phyloP scores from a whole-genome alignment of 2,329 filamentous ascomycete species.

The Xylariales sp. region DNA sequence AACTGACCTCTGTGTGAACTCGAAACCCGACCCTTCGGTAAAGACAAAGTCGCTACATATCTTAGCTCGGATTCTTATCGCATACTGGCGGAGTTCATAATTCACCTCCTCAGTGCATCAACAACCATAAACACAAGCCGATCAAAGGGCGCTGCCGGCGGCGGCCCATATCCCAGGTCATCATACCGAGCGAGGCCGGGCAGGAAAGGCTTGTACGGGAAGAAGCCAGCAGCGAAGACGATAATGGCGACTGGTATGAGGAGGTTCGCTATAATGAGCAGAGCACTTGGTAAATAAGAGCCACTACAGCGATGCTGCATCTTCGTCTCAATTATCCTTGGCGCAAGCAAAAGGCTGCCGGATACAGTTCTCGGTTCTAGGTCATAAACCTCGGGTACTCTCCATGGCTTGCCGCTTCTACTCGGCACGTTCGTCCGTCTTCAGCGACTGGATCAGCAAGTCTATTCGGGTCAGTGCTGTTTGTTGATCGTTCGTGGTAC shows the following conservation, averaged over 20 bases:
- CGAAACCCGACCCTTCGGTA: slow-evolving; percentile 71
- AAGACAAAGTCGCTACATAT: slow-evolving; percentile 85
- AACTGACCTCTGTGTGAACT: slow-evolving; percentile 77
- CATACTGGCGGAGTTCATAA: slow-evolving; percentile 7
- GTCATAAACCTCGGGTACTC: background rate
- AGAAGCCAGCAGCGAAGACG: slow-evolving; percentile 86
- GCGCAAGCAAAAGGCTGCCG: background rate
- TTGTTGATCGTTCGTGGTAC: background rate
- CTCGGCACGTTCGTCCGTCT: no score
- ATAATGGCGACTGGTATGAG: slow-evolving; percentile 71
- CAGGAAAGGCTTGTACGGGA: slow-evolving; percentile 93
- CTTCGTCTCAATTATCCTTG: background rate
- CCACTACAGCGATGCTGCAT: slow-evolving; percentile 18
- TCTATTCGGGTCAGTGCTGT: background rate
- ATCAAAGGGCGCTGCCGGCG: slow-evolving; percentile 71
- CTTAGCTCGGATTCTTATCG: background rate
- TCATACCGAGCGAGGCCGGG: slow-evolving; percentile 74
- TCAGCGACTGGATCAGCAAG: background rate
- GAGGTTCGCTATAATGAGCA: slow-evolving; percentile 66
- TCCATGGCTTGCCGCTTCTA: no score
- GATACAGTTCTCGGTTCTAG: background rate
- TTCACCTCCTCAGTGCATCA: slow-evolving; percentile 85
- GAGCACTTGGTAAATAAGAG: slow-evolving; percentile 26
- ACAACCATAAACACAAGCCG: slow-evolving; percentile 96
- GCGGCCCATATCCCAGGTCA: slow-evolving; percentile 46